Percentiles rank a stretch among this genome's conserved stretches.
phyloP scores from a whole-genome alignment of 805 yeast species.

The Monosporozyma unispora region DNA sequence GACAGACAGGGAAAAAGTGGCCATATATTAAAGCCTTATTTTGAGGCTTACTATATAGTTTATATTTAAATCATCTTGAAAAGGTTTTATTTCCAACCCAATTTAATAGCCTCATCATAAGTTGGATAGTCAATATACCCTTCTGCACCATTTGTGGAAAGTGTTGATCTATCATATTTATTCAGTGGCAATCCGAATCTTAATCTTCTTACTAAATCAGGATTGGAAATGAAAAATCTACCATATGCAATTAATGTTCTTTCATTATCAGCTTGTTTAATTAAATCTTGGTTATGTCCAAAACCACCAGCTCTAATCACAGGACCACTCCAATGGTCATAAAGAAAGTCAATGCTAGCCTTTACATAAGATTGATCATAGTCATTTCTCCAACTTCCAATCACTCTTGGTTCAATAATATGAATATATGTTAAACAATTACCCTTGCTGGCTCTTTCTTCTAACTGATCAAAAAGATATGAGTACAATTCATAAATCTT shows the following conservation, averaged over 20 bases:
- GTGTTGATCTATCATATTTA: slow-evolving; percentile 40
- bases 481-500: slow-evolving; percentile 31
- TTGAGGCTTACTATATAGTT: too few relatives aligned
- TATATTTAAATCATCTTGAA: too few relatives aligned
- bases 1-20: too few relatives aligned
- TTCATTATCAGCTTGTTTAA: slow-evolving; percentile 26
- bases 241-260: slow-evolving; percentile 40
- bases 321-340: slow-evolving; percentile 38
- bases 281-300: slow-evolving; percentile 21
- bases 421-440: slow-evolving; percentile 34
- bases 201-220: slow-evolving; percentile 42
- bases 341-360: slow-evolving; percentile 32
- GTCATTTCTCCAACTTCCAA: too few relatives aligned
- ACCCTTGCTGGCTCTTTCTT: slow-evolving; percentile 30
- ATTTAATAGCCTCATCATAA: slow-evolving; percentile 21
- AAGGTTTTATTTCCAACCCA: slow-evolving; percentile 10
- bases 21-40: too few relatives aligned
- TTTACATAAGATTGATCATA: neutral
- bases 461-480: slow-evolving; percentile 35
- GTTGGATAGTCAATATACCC: slow-evolving; percentile 41
- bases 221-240: slow-evolving; percentile 44
- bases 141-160: slow-evolving; percentile 32
- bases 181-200: slow-evolving; percentile 34
- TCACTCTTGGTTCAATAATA: slow-evolving; percentile 34
- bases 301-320: slow-evolving; percentile 35